Conservation (phyloP, 768 basidiomycete genomes). For the Pleurotus sapidus region DNA sequence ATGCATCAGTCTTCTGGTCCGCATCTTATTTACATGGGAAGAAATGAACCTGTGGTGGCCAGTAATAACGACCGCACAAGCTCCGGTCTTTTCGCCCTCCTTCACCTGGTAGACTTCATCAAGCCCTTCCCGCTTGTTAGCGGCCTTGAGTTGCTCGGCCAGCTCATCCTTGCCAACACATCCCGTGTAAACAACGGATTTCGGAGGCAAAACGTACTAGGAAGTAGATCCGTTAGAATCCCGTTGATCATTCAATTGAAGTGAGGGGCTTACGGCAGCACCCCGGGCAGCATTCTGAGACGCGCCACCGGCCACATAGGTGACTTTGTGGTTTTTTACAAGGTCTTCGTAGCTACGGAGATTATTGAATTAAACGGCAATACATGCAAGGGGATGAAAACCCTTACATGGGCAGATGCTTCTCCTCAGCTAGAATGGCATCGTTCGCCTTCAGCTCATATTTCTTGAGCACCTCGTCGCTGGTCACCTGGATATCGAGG, state of each 20-base stretch:
- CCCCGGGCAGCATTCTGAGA: constrained; percentile 96
- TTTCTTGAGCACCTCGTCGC: constrained; percentile 83
- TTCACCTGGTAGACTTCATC: constrained; percentile 87
- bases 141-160: constrained; percentile 81
- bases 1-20: neutral
- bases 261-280: constrained; percentile 71
- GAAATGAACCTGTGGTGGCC: constrained; percentile 80
- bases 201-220: constrained; percentile 86
- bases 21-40: neutral
- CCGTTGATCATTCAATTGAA: neutral
- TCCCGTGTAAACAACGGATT: constrained; percentile 91
- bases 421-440: constrained; percentile 90
- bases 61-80: constrained; percentile 94
- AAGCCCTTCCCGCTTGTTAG: constrained; percentile 92
- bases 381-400: neutral
- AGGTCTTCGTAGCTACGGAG: constrained; percentile 81
- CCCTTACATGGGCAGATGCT: constrained; percentile 82
- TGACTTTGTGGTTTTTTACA: constrained; percentile 68
- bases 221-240: neutral
- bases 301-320: constrained; percentile 96
- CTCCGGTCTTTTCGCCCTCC: constrained; percentile 86
- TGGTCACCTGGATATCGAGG: constrained; percentile 92
- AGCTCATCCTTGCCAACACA: constrained; percentile 94
- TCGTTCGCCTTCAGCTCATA: constrained; percentile 93
- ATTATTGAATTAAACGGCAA: neutral